A percentile compares a stretch with the other conserved stretches of the same genome.
phyloP scores from a whole-genome alignment of 2,329 filamentous ascomycete genomes.

The Alternaria rosae region DNA sequence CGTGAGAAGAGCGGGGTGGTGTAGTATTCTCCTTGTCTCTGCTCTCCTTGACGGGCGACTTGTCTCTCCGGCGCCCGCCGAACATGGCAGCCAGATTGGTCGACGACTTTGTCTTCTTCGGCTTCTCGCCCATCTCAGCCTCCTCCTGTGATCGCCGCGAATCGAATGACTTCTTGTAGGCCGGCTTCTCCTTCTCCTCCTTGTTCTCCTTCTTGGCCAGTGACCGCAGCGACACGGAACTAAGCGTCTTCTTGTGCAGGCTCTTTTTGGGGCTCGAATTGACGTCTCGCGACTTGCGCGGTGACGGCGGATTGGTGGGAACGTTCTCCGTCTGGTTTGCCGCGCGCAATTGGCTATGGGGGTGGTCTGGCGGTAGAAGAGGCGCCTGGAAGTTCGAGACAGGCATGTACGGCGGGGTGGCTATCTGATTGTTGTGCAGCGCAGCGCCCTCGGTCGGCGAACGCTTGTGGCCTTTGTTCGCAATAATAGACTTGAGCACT shows the following conservation, averaged over 20 bases:
- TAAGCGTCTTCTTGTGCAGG: conserved; percentile 63
- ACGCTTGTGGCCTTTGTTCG: conserved; percentile 57
- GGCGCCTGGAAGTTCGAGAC: conserved; percentile 43
- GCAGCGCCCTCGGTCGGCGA: conserved; percentile 53
- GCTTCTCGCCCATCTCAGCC: conserved; percentile 47
- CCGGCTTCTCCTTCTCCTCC: conserved; percentile 31
- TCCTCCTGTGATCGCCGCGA: conserved; percentile 37
- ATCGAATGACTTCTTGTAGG: conserved; percentile 43
- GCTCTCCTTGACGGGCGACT: conserved; percentile 51
- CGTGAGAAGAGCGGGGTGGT: conserved; percentile 61
- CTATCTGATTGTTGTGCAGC: conserved; percentile 32
- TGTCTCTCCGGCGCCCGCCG: conserved; percentile 72
- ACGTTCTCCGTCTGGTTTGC: conserved; percentile 47
- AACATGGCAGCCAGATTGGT: conserved; percentile 82
- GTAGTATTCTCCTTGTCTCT: conserved; percentile 85
- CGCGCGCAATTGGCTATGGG: conserved; percentile 49
- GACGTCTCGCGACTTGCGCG: conserved; percentile 51
- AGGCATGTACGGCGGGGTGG: conserved; percentile 35
- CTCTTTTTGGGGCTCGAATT: conserved; percentile 44
- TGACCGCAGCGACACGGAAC: conserved; percentile 61
- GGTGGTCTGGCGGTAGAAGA: conserved; percentile 60
- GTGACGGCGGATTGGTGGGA: conserved; percentile 43
- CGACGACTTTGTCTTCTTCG: conserved; percentile 80
- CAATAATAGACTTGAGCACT: conserved; percentile 59
- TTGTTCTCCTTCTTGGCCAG: conserved; percentile 54